Evolutionary conservation across 2,329 filamentous ascomycete genomes (phyloP), one percentile per base, ranked within the genome.

Genomic region (Penicillium digitatum): DNA sequence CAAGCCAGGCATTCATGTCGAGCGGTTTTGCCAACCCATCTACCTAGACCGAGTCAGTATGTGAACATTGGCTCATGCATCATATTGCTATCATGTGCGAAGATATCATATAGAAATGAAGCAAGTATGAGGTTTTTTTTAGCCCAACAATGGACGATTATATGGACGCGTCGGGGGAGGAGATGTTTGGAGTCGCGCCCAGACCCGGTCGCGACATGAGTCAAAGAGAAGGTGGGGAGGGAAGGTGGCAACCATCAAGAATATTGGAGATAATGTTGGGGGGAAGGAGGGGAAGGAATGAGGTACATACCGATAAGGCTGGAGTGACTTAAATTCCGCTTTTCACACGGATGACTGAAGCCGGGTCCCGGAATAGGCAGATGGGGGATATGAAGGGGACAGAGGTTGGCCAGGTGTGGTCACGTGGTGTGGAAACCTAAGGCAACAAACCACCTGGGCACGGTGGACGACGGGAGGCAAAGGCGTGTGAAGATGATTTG

Each of bases 1-100:
- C 69, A 65, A 76, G 75, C 77, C 77, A 79, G 70, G 74, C 74
- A 75, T 79, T 79, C 77, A 79, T 79, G 70, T 76, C 76, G 76
- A 72, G 69, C 65, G 66, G 64, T 69, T 70, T 68, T 71, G 67
- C 71, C 70, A 74, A 75, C 76, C 76, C 76, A 78, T 78, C 74
- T 77, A 69, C 60, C 62, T 63, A 53, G 52, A 62, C 49, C 26
- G 32, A 31, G 56, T 65, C 48, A 64, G 62, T 52, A 47, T 54
- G 22, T 32, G 44, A 35, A 44, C 42, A 44, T 49, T 43, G 14
- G 32, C 26, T n/a, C 31, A 54, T 52, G 52, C 53, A 49, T 46
- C 54, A 66, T 64, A 66, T 64, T 64, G 64, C 63, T 61, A 58
- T 53, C 58, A 27, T 18, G 27, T 20, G 34, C 16, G 18, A 26